Evolutionary conservation across 2,329 filamentous ascomycete species (phyloP).

Genomic region (Corynespora cassiicola): DNA sequence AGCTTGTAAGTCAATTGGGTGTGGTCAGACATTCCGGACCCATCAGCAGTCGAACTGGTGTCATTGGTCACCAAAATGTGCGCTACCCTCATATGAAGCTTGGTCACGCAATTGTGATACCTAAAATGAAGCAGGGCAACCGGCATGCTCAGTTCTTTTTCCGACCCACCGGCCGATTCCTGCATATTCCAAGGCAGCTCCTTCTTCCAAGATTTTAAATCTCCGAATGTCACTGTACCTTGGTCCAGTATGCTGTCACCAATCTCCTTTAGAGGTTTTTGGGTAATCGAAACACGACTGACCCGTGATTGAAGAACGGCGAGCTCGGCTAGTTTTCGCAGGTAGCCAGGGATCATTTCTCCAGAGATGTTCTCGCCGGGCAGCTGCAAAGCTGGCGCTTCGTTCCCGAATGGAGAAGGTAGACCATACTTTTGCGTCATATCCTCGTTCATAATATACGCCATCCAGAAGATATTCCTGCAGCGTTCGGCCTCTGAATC

Average conservation of each 20-base stretch:
- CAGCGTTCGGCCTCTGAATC: constrained; percentile 1
- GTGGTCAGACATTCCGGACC: background rate
- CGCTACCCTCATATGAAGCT: constrained; percentile 2
- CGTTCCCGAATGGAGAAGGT: constrained; percentile 1
- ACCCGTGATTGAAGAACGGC: constrained; percentile 4
- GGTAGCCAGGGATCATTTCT: background rate
- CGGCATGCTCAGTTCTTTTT: constrained; percentile 2
- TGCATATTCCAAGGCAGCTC: background rate
- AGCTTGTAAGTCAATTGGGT: background rate
- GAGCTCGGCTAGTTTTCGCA: background rate
- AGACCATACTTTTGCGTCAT: constrained; percentile 5
- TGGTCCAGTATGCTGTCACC: background rate
- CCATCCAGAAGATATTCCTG: constrained; percentile 4
- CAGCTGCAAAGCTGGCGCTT: background rate
- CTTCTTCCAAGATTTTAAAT: constrained; percentile 1
- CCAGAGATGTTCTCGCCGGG: constrained; percentile 2
- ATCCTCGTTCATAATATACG: constrained; percentile 6
- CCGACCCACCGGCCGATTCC: background rate
- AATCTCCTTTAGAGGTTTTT: background rate
- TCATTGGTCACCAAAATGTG: too few relatives aligned
- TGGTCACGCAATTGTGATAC: constrained; percentile 5
- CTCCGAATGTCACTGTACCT: background rate
- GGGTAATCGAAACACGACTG: too few relatives aligned
- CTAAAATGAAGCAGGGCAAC: constrained; percentile 5
- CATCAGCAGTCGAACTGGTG: too few relatives aligned